phyloP scores from a whole-genome alignment of 306 rosid genomes.

The Quercus suber region DNA sequence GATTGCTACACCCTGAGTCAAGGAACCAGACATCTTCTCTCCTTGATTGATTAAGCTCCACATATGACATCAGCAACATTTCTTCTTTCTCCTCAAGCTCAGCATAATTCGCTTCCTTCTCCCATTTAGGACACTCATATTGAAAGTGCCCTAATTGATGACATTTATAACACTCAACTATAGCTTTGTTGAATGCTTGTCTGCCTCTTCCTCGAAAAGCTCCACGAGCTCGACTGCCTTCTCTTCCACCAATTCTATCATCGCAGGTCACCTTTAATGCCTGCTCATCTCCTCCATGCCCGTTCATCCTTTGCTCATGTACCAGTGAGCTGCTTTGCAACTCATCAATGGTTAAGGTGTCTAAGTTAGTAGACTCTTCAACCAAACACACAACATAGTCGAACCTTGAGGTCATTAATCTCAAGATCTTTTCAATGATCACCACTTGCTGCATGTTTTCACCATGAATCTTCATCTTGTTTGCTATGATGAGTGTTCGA shows the following conservation, averaged over 20 bases:
- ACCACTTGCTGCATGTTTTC: neutral
- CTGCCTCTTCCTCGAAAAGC: neutral
- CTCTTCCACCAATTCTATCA: neutral
- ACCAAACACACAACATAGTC: neutral
- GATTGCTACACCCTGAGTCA: neutral
- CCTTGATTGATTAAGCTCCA: neutral
- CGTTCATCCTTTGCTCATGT: neutral
- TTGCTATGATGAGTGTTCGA: neutral
- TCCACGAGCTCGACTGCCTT: neutral
- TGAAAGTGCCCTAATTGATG: constrained; percentile 4
- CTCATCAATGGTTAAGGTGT: neutral
- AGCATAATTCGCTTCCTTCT: constrained; percentile 2
- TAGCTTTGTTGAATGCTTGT: neutral
- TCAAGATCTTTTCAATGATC: neutral
- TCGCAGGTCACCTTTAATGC: neutral
- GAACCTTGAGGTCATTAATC: neutral
- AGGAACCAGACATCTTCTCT: neutral
- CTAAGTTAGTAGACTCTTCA: too few species aligned
- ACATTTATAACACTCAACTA: neutral
- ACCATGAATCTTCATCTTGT: constrained; percentile 2
- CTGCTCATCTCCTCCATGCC: neutral
- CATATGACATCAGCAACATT: neutral
- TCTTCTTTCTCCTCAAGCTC: constrained; percentile 4
- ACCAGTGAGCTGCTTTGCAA: neutral
- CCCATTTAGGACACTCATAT: constrained; percentile 1